phyloP scores from a whole-genome alignment of 192 early-diverging fungal genomes.

The Lunasporangiospora selenospora region DNA sequence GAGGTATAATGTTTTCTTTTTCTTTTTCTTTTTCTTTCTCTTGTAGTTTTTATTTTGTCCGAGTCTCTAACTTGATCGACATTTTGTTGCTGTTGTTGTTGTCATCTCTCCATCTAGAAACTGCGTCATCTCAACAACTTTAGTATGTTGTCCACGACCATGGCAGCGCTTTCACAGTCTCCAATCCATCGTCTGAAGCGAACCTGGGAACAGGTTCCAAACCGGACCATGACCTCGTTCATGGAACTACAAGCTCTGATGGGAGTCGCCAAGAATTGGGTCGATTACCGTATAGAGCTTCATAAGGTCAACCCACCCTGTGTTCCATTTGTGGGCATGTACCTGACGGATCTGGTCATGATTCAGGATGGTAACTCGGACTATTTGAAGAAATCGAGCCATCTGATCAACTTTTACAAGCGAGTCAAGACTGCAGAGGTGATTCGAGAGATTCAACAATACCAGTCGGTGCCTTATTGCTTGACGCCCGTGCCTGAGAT shows the following conservation, averaged over 20 bases:
- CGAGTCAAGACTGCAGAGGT: constrained; percentile 87
- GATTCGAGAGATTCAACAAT: constrained; percentile 88
- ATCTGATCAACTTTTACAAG: constrained; percentile 92
- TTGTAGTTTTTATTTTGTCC: not conserved
- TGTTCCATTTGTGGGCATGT: constrained; percentile 74
- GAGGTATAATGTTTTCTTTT: constrained; percentile 48
- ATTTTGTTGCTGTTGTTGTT: too few relatives aligned
- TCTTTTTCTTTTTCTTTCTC: not conserved
- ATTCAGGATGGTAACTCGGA: constrained; percentile 90
- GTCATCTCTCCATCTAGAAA: constrained; percentile 19
- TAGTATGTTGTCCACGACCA: constrained; percentile 87
- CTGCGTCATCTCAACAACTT: constrained; percentile 84
- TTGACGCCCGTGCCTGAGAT: constrained; percentile 82
- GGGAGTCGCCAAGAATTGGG: constrained; percentile 83
- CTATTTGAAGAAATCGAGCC: constrained; percentile 62
- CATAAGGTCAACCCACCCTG: constrained; percentile 81
- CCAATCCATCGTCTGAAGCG: constrained; percentile 89
- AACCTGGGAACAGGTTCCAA: constrained; percentile 83
- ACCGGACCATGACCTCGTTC: constrained; percentile 59
- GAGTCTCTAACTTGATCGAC: not conserved
- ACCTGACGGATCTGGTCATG: constrained; percentile 89
- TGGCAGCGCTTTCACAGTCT: constrained; percentile 84
- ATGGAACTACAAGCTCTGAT: constrained; percentile 75
- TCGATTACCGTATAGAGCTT: constrained; percentile 80
- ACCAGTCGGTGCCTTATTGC: constrained; percentile 82